Percentiles rank a stretch among this genome's conserved stretches.
phyloP scores from a whole-genome alignment of 2,329 filamentous ascomycete species.

The Diaporthe batatas region DNA sequence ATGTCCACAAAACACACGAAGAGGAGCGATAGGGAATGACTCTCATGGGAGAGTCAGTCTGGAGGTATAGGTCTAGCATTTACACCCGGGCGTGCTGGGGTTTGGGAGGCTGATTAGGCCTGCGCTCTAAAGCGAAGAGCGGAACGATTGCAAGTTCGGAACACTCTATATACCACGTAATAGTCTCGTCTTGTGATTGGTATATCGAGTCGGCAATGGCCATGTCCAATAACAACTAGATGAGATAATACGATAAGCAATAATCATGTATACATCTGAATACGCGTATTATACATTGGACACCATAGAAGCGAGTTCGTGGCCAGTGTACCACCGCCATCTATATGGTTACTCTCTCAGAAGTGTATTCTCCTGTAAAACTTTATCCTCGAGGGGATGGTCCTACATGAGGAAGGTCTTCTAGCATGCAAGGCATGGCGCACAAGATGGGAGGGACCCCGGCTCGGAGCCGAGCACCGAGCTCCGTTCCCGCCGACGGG shows the following conservation, averaged over 20 bases:
- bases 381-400: too few relatives aligned
- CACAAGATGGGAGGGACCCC: background rate
- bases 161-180: background rate
- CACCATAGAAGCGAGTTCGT: background rate
- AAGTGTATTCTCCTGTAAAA: too few relatives aligned
- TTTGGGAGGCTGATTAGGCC: background rate
- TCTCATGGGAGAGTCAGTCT: background rate
- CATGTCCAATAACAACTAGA: background rate
- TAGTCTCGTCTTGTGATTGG: background rate
- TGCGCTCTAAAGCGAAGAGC: background rate
- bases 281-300: background rate
- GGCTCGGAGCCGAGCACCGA: constrained; percentile 20
- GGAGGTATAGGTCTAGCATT: constrained; percentile 2
- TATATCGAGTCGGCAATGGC: background rate
- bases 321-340: too few relatives aligned
- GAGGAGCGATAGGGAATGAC: background rate
- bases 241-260: constrained; percentile 4
- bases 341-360: too few relatives aligned
- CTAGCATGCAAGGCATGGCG: too few relatives aligned
- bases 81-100: constrained; percentile 18
- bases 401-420: too few relatives aligned
- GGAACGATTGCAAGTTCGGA: background rate
- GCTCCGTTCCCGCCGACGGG: background rate
- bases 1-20: background rate
- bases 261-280: background rate